Conservation (phyloP, 2,329 filamentous ascomycete species). For the Cordyceps militaris region DNA sequence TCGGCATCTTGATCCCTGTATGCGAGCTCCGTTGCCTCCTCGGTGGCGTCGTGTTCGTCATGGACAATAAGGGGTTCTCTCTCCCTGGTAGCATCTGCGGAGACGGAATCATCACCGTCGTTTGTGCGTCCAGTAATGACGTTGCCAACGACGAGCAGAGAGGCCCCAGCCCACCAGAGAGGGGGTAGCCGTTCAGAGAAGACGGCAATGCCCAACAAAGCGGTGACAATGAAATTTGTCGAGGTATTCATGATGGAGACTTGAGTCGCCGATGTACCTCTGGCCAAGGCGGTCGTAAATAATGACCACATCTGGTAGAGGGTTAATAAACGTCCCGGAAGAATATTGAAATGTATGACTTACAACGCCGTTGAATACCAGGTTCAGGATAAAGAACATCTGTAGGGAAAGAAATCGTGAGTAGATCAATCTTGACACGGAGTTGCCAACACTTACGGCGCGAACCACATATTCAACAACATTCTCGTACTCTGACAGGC, state of each 20-base stretch:
- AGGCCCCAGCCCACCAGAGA: slow-evolving; percentile 70
- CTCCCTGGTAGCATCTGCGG: background rate
- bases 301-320: slow-evolving; percentile 65
- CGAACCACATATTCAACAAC: slow-evolving; percentile 43
- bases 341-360: slow-evolving; percentile 21
- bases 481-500: slow-evolving; percentile 33
- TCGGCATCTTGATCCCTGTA: slow-evolving; percentile 25
- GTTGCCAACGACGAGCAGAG: slow-evolving; percentile 65
- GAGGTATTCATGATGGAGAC: slow-evolving; percentile 79
- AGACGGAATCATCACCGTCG: slow-evolving; percentile 31
- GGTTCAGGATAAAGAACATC: slow-evolving; percentile 69
- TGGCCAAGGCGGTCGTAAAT: slow-evolving; percentile 71
- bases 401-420: slow-evolving; percentile 24
- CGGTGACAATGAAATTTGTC: slow-evolving; percentile 73
- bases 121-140: slow-evolving; percentile 70
- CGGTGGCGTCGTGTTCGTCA: slow-evolving; percentile 10
- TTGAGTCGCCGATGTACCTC: slow-evolving; percentile 67
- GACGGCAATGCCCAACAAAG: slow-evolving; percentile 60
- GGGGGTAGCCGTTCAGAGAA: slow-evolving; percentile 66
- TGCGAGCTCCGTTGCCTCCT: slow-evolving; percentile 16
- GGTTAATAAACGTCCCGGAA: slow-evolving; percentile 7
- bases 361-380: slow-evolving; percentile 65
- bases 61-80: background rate
- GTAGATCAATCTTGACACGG: background rate
- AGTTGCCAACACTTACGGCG: slow-evolving; percentile 32